Conservation (phyloP, 352 stramenopile genomes). For the Globisporangium cystogenes region DNA sequence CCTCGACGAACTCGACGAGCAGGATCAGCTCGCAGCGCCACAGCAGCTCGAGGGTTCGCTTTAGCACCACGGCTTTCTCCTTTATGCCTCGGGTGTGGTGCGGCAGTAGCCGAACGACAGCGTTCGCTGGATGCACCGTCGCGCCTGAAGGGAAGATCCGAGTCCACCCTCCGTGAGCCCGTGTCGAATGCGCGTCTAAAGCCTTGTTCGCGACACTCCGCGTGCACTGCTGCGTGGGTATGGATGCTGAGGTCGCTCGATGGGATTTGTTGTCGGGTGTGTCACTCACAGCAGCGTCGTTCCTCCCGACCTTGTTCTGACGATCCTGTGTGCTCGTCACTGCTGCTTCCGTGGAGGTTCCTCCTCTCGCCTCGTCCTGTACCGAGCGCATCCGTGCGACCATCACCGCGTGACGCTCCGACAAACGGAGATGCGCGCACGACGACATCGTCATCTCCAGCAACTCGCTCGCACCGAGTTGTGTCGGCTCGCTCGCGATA, state of each 20-base stretch:
- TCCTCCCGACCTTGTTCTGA: too few species aligned
- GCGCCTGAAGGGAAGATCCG: too few species aligned
- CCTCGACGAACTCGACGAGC: constrained; percentile 10
- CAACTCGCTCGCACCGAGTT: neutral
- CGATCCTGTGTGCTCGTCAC: too few species aligned
- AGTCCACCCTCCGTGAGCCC: neutral
- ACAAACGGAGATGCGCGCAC: neutral
- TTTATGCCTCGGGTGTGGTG: neutral
- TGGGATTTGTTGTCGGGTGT: too few species aligned
- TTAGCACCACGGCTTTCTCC: neutral
- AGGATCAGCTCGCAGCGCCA: constrained; percentile 5
- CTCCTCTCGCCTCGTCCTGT: neutral
- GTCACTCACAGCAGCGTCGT: too few species aligned
- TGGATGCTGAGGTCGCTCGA: too few species aligned
- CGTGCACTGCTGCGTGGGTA: too few species aligned
- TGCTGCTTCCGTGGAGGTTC: too few species aligned
- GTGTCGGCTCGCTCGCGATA: neutral
- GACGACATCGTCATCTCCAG: neutral
- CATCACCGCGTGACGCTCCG: neutral
- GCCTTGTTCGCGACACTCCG: too few species aligned
- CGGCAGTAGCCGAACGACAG: too few species aligned
- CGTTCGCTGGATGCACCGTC: neutral
- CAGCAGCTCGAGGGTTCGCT: neutral
- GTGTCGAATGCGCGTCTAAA: too few species aligned
- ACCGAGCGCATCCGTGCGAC: neutral